Evolutionary conservation across 148 eudicot species (phyloP).

Genomic region (Pouteria glomerata): DNA sequence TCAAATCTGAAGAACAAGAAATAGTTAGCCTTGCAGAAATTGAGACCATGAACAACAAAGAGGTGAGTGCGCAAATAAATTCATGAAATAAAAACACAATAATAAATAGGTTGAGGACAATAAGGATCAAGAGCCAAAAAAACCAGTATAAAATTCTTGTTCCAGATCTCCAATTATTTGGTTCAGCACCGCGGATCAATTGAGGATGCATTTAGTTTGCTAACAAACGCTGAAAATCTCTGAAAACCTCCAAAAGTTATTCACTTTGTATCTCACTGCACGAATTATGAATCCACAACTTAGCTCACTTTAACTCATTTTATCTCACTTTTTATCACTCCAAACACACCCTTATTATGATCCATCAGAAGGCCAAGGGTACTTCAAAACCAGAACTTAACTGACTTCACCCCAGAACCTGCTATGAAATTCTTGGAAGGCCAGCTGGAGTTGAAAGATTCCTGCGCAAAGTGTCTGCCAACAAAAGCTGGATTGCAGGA

Average conservation of each 20-base stretch:
- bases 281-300: too few species aligned
- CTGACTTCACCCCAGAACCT: background rate
- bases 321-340: too few species aligned
- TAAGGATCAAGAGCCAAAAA: background rate
- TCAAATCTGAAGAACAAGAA: conserved; percentile 54
- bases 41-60: background rate
- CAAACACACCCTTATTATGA: background rate
- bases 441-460: too few species aligned
- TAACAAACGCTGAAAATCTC: too few species aligned
- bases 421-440: too few species aligned
- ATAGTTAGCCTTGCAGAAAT: conserved; percentile 4
- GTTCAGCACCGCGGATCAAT: conserved; percentile 4
- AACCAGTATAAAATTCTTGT: background rate
- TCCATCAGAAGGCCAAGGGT: background rate
- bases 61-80: background rate
- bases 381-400: background rate
- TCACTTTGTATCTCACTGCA: too few species aligned
- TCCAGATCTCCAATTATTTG: background rate
- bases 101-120: background rate
- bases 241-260: too few species aligned
- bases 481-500: too few species aligned
- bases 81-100: background rate
- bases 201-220: too few species aligned
- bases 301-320: too few species aligned
- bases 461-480: background rate